A percentile compares a stretch with the other conserved stretches of the same genome.
These are phyloP conservation scores for Apostasia ramifera DNA, from an alignment of 106 monocot species.

Conservation along the genomic window DNA sequence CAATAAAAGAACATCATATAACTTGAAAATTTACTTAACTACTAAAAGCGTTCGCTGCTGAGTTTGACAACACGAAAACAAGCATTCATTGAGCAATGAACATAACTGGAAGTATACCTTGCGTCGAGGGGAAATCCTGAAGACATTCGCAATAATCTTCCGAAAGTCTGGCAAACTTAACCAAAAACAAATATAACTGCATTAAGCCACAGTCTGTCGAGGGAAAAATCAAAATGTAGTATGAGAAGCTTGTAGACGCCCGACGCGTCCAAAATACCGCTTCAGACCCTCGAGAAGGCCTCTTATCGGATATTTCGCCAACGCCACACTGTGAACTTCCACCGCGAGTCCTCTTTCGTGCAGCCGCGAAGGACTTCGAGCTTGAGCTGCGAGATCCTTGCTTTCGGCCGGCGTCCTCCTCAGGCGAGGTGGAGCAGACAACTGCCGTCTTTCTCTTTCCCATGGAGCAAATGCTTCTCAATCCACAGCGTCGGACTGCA, in stretches of 20 bases:
- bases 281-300: no score
- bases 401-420: neutral
- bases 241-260: neutral
- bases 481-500: no score
- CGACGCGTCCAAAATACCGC: no score
- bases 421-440: neutral
- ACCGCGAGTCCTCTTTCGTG: conserved; percentile 4
- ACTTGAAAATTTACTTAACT: neutral
- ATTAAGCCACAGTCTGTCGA: neutral
- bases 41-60: neutral
- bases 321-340: conserved; percentile 4
- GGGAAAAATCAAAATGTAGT: neutral
- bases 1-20: neutral
- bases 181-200: conserved; percentile 14
- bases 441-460: conserved; percentile 8
- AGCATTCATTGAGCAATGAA: neutral
- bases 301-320: neutral
- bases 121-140: conserved; percentile 10
- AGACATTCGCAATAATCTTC: conserved; percentile 63
- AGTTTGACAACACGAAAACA: neutral
- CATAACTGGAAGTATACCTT: conserved; percentile 19
- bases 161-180: conserved; percentile 51
- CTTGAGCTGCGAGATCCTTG: neutral
- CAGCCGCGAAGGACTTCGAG: no score
- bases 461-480: neutral